Base-by-base conservation (phyloP, 2,329 filamentous ascomycete species). In the Colletotrichum tamarilloi region DNA sequence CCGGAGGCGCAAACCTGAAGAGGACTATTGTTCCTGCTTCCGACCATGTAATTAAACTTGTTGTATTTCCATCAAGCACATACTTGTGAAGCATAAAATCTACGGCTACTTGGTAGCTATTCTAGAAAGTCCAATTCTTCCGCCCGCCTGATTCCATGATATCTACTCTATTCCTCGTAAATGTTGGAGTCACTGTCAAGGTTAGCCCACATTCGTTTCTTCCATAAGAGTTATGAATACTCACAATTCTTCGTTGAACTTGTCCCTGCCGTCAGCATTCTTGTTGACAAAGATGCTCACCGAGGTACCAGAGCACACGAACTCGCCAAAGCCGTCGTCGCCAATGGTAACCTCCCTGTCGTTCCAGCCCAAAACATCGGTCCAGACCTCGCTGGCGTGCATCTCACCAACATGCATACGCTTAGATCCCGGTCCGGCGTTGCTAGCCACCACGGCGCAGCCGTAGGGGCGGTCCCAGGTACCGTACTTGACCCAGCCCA, bases 351-450 rank as follows among this genome's bases (percentile, higher is more conserved):
- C 88, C 75, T 90, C 86, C 0, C 84, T 83, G 58, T 87, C 78
- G 58, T 84, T 84, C 88, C 88, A 90, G 11, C 85, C 88, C 59
- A 91, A 81, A 1, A 93, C 81, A 79, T 94, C 91, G 0, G 88
- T 90, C 91, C 92, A 93, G 35, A 83, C 82, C 81, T 93, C 89
- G 0, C 89, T 90, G 0, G 85, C 84, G 77, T 92, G 90, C 77
- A 83, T 82, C 72, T 86, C 83, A 1, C 92, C 92, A 4, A 93
- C 89, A 55, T 87, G 87, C 91, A 93, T 93, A 68, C 85, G 84
- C 81, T 92, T 92, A 73, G 83, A 81, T 7, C 83, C 83, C 11
- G 84, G 80, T 2, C 82, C 83, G 3, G 85, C 84, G 65, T 88
- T 90, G 79, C 87, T 91, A 76, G 92, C 84, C 11, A 92, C 83